phyloP scores from a whole-genome alignment of 306 rosid species.

The Potentilla sterilis region DNA sequence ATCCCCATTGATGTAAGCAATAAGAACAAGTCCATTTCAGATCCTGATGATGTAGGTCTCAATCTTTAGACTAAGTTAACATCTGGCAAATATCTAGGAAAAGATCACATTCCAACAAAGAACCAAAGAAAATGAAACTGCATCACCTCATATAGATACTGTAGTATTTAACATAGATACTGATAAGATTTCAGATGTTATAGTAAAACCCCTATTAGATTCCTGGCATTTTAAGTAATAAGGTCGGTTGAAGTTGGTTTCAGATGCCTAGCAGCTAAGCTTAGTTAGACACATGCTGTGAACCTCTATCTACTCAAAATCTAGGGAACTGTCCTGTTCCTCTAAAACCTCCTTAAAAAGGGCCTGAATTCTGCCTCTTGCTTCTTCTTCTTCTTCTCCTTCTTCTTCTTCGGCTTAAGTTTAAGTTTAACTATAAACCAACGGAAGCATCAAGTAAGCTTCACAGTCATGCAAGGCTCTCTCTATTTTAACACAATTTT shows the following conservation, averaged over 20 bases:
- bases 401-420: conserved; percentile 2
- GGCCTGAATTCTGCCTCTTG: conserved; percentile 63
- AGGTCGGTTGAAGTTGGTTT: conserved; percentile 46
- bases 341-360: conserved; percentile 59
- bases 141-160: conserved; percentile 36
- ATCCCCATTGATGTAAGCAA: conserved; percentile 45
- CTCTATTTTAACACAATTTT: conserved; percentile 22
- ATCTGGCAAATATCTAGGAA: conserved; percentile 48
- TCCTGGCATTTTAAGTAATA: conserved; percentile 41
- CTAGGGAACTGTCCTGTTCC: conserved; percentile 45
- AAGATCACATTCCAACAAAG: conserved; percentile 44
- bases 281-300: conserved; percentile 49
- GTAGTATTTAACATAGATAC: conserved; percentile 60
- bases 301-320: conserved; percentile 43
- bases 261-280: conserved; percentile 20
- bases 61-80: conserved; percentile 18
- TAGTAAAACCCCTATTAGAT: conserved; percentile 28
- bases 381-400: conserved; percentile 33
- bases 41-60: conserved; percentile 41
- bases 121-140: conserved; percentile 26
- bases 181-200: conserved; percentile 52
- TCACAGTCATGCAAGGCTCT: conserved; percentile 47
- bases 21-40: conserved; percentile 38
- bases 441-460: conserved; percentile 68
- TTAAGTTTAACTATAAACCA: conserved; percentile 2